Base-by-base conservation (phyloP, 129 eudicot species). In the Lonicera japonica region DNA sequence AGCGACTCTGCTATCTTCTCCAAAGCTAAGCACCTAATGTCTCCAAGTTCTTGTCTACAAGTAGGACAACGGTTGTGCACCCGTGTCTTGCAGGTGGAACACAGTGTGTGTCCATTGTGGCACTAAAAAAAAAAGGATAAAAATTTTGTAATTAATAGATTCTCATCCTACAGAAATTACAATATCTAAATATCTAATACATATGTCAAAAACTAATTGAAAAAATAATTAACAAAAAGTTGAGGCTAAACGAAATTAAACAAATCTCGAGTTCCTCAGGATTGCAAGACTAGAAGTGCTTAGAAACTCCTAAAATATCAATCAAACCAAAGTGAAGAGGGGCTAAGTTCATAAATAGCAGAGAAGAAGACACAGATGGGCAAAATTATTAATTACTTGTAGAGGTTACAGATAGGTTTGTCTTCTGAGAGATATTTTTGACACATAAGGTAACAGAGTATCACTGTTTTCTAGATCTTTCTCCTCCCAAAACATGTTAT, bases 1-100 rank as follows among this genome's bases (percentile, higher is more conserved):
- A 91, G 95, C 4, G 98, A 87, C 43, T 91, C 98, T 20, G 98
- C 98, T 21, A 91, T 96, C 69, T 91, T 91, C 72, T 91, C 98
- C 77, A 91, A 69, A 0, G 98, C 98, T 79, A 91, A 87, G 80
- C 98, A 91, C 70, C 98, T 75, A 47, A 91, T 91, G 68, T 91
- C 95, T 5, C 98, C 98, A 46, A 91, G 88, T 77, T 91, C 98
- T 73, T 91, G 98, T 70, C 98, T 80, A 72, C 98, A 91, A 10
- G 98, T 91, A 24, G 98, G 98, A 48, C 98, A 91, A 46, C 96
- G 78, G 60, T 91, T 91, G 51, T 91, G 95, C 60, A 91, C 98
- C 79, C 87, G 69, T 61, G 86, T 63, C 76, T 91, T 91, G 82
- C 96, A 91, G 36, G 98, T 87, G 22, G 98, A 91, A 72, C 98